phyloP scores from a whole-genome alignment of 306 rosid genomes.

The Carpinus fangiana region DNA sequence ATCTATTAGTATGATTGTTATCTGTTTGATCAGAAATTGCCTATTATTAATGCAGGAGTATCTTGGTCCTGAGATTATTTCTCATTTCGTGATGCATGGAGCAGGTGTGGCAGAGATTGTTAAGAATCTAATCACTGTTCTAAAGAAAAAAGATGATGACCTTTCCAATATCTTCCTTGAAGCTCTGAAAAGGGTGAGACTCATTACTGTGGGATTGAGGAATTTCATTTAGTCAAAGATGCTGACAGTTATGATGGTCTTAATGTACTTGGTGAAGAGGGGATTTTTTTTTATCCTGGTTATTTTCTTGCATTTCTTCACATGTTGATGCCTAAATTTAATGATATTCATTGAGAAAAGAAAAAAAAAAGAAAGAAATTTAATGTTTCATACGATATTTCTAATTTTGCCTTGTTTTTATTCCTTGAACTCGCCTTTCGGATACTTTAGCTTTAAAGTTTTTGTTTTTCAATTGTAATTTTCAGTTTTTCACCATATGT shows the following conservation, averaged over 20 bases:
- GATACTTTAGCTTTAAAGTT: neutral
- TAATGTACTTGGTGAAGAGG: neutral
- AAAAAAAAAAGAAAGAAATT: neutral
- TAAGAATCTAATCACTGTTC: slow-evolving; percentile 64
- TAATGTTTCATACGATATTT: neutral
- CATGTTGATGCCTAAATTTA: neutral
- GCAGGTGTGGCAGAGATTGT: slow-evolving; percentile 68
- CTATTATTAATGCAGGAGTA: slow-evolving; percentile 60
- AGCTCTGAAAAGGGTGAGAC: slow-evolving; percentile 78
- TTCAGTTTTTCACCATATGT: neutral
- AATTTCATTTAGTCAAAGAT: slow-evolving; percentile 1
- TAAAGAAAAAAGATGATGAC: slow-evolving; percentile 65
- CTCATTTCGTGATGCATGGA: slow-evolving; percentile 84
- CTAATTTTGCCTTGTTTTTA: neutral
- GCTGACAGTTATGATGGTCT: slow-evolving; percentile 4
- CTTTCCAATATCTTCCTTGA: slow-evolving; percentile 65
- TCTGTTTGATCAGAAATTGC: slow-evolving; percentile 21
- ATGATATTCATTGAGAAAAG: neutral
- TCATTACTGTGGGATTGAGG: slow-evolving; percentile 3
- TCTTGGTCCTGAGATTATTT: slow-evolving; percentile 83
- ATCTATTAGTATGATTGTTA: neutral
- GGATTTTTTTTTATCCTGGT: neutral
- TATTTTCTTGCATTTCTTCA: neutral
- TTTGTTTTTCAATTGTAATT: neutral
- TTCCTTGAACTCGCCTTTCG: neutral